Conservation (phyloP, 208 protist genomes). For the Sergeia podlipaevii region DNA sequence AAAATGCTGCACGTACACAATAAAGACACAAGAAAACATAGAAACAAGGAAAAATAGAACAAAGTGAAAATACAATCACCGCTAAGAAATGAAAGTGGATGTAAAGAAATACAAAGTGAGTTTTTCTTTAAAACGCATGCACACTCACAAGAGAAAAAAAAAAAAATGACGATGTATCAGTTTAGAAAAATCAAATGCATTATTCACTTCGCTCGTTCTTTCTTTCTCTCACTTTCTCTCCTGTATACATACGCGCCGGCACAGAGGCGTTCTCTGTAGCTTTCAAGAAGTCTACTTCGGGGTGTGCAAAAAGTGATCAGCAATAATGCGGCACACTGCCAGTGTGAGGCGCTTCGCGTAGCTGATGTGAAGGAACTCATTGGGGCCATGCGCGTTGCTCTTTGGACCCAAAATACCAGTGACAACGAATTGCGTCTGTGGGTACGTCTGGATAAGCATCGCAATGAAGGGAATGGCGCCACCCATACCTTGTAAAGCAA, state of each 20-base stretch:
- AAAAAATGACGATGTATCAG: not conserved
- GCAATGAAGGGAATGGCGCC: slow-evolving; percentile 94
- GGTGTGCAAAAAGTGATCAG: slow-evolving; percentile 60
- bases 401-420: slow-evolving; percentile 91
- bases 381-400: slow-evolving; percentile 93
- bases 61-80: not conserved
- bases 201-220: slow-evolving; percentile 3
- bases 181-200: too few relatives aligned
- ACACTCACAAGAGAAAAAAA: slow-evolving; percentile 5
- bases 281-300: slow-evolving; percentile 16
- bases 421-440: slow-evolving; percentile 92
- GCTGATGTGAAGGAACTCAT: slow-evolving; percentile 93
- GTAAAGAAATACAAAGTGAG: not conserved
- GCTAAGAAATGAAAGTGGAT: not conserved
- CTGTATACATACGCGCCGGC: not conserved
- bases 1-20: slow-evolving; percentile 3
- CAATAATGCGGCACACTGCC: slow-evolving; percentile 75
- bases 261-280: not conserved
- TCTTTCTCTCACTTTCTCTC: not conserved
- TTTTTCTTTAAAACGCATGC: not conserved
- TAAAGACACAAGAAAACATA: not conserved
- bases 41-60: slow-evolving; percentile 3
- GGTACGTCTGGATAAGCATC: slow-evolving; percentile 87
- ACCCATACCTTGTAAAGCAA: slow-evolving; percentile 76
- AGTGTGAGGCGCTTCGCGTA: slow-evolving; percentile 87